Evolutionary conservation across 139 green algal species (phyloP), one percentile per base, ranked within the genome.

Genomic region (Chlorokybus atmophyticus): DNA sequence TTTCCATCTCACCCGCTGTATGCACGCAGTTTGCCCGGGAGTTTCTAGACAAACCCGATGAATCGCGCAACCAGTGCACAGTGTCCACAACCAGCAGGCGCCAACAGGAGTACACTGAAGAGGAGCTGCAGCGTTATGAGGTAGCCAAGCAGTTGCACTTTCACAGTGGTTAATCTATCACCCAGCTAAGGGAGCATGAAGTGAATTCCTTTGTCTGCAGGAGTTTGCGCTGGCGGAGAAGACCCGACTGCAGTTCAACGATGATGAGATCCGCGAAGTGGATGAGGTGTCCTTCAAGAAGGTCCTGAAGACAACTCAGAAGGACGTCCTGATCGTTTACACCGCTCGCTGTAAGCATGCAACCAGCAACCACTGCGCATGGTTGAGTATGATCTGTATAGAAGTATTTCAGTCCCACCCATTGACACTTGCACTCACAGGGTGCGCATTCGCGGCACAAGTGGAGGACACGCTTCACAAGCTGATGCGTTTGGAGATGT

Each of bases 251-350:
- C 17, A 5, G 7, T 29, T 60, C 17, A 10, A 19, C 2, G 59
- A 67, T 3, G 35, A 63, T 29, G 51, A 57, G 26, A 53, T 68
- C 21, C 60, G 60, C 30, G 60, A 68, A 41, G 51, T 68, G 19
- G 52, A 59, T 39, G 49, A 60, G 40, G 21, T 28, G 23, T 10
- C 50, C 4, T 61, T 49, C 35, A 8, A 28, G 4, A 54, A 42
- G 51, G 32, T 53, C 17, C 21, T 62, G 3, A 58, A 53, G 51
- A 68, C 52, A 41, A 50, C 50, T 10, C 57, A 49, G 51, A 62
- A 52, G 52, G 60, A 68, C 39, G 40, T 52, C 3, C 39, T 68
- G 17, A 54, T 62, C 10, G 4, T 68, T 26, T 68, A 68, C 60
- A 54, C 32, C 8, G 29, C 25, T 24, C 52, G 60, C 8, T 62